Conservation (phyloP, 495 filamentous ascomycete species). For the Hyaloscypha hepaticicola region DNA sequence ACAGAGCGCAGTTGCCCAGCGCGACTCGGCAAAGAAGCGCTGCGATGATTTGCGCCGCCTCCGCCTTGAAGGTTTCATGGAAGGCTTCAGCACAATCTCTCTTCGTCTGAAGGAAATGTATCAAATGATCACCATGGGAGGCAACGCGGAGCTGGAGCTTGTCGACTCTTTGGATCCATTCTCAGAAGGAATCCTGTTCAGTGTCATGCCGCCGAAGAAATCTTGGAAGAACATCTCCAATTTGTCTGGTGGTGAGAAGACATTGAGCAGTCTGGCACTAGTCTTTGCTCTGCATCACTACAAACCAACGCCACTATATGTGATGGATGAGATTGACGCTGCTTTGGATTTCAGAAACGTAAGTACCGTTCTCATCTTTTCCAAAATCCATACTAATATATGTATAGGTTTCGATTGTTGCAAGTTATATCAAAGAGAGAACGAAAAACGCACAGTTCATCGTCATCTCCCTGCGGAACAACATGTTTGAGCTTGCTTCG, state of each 20-base stretch:
- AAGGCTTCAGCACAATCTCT: constrained; percentile 93
- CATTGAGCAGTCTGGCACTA: constrained; percentile 85
- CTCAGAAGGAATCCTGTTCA: constrained; percentile 93
- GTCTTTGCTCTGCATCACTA: constrained; percentile 98
- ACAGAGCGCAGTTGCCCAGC: constrained; percentile 65
- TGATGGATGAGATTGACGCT: constrained; percentile 99
- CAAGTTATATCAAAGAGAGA: constrained; percentile 96
- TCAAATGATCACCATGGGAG: constrained; percentile 99
- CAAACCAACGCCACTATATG: constrained; percentile 95
- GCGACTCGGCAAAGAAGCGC: constrained; percentile 84
- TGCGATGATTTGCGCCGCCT: constrained; percentile 88
- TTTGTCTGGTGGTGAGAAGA: constrained; percentile 94
- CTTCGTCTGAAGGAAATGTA: constrained; percentile 98
- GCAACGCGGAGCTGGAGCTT: constrained; percentile 94
- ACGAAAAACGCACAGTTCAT: constrained; percentile 99
- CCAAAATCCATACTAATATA: background rate
- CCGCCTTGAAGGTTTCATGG: constrained; percentile 96
- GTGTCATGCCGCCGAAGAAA: constrained; percentile 99
- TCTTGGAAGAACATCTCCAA: constrained; percentile 99
- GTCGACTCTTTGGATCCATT: constrained; percentile 96
- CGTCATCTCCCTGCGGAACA: constrained; percentile 95
- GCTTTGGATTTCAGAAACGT: constrained; percentile 97
- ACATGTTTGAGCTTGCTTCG: constrained; percentile 98
- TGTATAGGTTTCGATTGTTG: constrained; percentile 90
- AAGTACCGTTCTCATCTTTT: constrained; percentile 40